Base-by-base conservation (phyloP, 2,329 filamentous ascomycete genomes). In the Aspergillus thermomutatus region DNA sequence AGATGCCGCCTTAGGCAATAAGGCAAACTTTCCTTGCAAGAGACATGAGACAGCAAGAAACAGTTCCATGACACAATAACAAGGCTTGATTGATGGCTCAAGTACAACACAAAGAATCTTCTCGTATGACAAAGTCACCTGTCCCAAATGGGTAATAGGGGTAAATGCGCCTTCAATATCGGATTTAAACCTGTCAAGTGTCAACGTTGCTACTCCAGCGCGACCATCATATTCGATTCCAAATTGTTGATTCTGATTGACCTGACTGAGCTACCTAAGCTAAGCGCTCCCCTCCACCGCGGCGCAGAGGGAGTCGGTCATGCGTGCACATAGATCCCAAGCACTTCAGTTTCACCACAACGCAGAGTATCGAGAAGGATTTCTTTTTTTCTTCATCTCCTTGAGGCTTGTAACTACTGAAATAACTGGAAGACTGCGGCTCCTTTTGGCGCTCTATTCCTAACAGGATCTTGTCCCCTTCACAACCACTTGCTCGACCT, bases 241-340 rank as follows among this genome's bases (percentile, higher is more conserved):
- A 14, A 31, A 31, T 31, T 31, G 14, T 31, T 14, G 28, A 27
- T 8, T 31, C 28, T 31, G 5, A 37, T 37, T 37, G 31, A 37
- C 31, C 31, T 17, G 31, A 37, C 31, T 17, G 31, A 6, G 5
- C 31, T 37, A 17, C 14, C 25, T 23, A 46, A 46, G 43, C 60
- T 62, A 65, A 65, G 58, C 60, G 60, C 62, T 66, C 64, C 62
- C 60, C 63, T 64, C 63, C 55, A 54, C 45, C 50, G 59, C 63
- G 60, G 58, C 62, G 64, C 60, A 59, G 53, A 63, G 57, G 55
- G 58, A 64, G 62, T 17, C 60, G 66, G 66, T 70, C 68, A 71
- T 71, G 69, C 64, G 69, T 68, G 60, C 65, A 62, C 65, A 62
- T 65, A 64, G 62, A 65, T 69, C 11, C 64, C 57, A 56, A 55